A percentile compares a stretch with the other conserved stretches of the same genome.
Conservation (phyloP, 306 rosid species). For the Fragaria nilgerrensis region DNA sequence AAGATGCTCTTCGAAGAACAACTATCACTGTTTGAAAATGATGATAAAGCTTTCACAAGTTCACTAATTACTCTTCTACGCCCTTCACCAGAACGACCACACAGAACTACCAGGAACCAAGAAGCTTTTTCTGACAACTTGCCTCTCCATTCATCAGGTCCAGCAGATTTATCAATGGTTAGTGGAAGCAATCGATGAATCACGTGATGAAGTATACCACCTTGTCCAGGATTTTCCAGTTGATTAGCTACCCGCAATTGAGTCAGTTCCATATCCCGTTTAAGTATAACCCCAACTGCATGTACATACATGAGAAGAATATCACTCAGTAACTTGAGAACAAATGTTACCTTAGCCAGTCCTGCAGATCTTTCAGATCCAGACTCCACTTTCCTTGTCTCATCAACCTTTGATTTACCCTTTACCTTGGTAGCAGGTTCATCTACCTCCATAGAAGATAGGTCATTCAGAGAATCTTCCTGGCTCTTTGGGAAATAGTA, state of each 20-base stretch:
- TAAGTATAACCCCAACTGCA: conserved; percentile 89
- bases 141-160: conserved; percentile 97
- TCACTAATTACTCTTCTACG: conserved; percentile 85
- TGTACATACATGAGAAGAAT: conserved; percentile 93
- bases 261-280: conserved; percentile 85
- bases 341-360: conserved; percentile 90
- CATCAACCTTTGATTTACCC: conserved; percentile 94
- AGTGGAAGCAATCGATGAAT: conserved; percentile 74
- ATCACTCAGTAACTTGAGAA: conserved; percentile 90
- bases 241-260: conserved; percentile 79
- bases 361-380: conserved; percentile 86
- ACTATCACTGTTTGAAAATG: conserved; percentile 61
- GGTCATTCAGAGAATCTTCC: conserved; percentile 46
- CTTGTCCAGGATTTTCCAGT: conserved; percentile 51
- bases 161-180: conserved; percentile 82
- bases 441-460: conserved; percentile 83
- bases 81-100: conserved; percentile 97
- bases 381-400: conserved; percentile 49
- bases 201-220: conserved; percentile 78
- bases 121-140: conserved; percentile 94
- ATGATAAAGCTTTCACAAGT: conserved; percentile 71
- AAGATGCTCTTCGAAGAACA: conserved; percentile 54
- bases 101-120: conserved; percentile 83
- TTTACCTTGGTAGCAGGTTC: conserved; percentile 84
- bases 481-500: conserved; percentile 55